Conservation (phyloP, 768 basidiomycete species). For the Collybia nuda region DNA sequence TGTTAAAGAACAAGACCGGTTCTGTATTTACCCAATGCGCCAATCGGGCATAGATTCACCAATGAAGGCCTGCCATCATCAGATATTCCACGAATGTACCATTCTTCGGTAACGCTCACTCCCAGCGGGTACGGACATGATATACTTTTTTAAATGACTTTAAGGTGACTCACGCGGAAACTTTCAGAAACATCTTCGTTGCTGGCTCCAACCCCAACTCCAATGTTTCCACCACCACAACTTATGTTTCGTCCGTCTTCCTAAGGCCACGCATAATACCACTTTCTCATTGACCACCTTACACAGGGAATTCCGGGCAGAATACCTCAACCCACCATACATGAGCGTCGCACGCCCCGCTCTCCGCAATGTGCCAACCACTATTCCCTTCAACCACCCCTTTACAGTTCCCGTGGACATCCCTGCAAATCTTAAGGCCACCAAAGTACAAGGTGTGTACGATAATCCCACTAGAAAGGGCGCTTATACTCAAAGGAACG, state of each 20-base stretch:
- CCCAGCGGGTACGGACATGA: conserved; percentile 43
- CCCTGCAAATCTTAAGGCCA: conserved; percentile 24
- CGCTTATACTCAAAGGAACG: not conserved
- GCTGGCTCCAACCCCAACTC: conserved; percentile 49
- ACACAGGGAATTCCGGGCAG: conserved; percentile 36
- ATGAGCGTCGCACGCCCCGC: conserved; percentile 34
- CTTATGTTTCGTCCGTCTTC: conserved; percentile 3
- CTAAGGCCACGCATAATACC: conserved; percentile 14
- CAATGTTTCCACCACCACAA: not conserved
- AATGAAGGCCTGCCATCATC: conserved; percentile 39
- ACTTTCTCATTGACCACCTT: conserved; percentile 16
- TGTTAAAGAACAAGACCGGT: conserved; percentile 32
- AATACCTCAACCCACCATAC: conserved; percentile 42
- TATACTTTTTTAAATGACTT: conserved; percentile 21
- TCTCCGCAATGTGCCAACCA: conserved; percentile 32
- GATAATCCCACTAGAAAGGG: not conserved
- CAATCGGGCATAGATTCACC: conserved; percentile 44
- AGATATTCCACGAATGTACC: conserved; percentile 57
- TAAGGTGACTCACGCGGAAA: not conserved
- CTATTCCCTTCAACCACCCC: conserved; percentile 32
- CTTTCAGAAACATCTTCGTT: conserved; percentile 17
- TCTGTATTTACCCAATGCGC: conserved; percentile 47
- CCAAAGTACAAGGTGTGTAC: conserved; percentile 25
- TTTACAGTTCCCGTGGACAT: conserved; percentile 33
- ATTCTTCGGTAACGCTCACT: conserved; percentile 57